Percentiles rank a stretch among this genome's conserved stretches.
Conservation (phyloP, 129 eudicot genomes). For the Calendula officinalis region DNA sequence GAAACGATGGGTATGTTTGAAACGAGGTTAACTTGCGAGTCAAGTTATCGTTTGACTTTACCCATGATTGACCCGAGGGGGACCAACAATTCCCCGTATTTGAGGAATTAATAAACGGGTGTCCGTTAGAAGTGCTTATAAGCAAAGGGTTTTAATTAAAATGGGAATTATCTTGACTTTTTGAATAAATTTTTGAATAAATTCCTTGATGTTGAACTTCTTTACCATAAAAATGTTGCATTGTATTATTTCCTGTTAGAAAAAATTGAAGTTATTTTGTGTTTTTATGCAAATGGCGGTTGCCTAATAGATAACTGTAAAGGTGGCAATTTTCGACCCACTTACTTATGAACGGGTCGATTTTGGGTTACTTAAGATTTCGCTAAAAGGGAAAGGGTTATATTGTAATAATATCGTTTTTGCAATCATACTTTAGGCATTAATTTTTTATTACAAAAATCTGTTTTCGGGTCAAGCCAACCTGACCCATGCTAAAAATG, state of each 20-base stretch:
- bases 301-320: background rate
- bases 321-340: too few relatives aligned
- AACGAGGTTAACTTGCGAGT: conserved; percentile 38
- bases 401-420: too few relatives aligned
- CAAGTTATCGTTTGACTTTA: conserved; percentile 34
- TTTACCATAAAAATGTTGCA: conserved; percentile 21
- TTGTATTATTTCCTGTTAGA: conserved; percentile 45
- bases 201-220: conserved; percentile 33
- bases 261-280: background rate
- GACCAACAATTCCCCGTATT: conserved; percentile 26
- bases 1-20: conserved; percentile 37
- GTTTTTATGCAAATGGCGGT: background rate
- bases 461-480: too few relatives aligned
- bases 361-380: too few relatives aligned
- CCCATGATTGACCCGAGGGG: conserved; percentile 34
- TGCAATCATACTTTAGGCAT: too few relatives aligned
- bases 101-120: conserved; percentile 39
- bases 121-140: conserved; percentile 36
- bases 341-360: too few relatives aligned
- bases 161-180: conserved; percentile 30
- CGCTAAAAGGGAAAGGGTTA: too few relatives aligned
- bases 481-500: background rate
- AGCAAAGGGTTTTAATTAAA: conserved; percentile 33
- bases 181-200: conserved; percentile 31
- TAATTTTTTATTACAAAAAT: too few relatives aligned